Evolutionary conservation across 331 rosid species (phyloP).

Genomic region (Malus hybrid): DNA sequence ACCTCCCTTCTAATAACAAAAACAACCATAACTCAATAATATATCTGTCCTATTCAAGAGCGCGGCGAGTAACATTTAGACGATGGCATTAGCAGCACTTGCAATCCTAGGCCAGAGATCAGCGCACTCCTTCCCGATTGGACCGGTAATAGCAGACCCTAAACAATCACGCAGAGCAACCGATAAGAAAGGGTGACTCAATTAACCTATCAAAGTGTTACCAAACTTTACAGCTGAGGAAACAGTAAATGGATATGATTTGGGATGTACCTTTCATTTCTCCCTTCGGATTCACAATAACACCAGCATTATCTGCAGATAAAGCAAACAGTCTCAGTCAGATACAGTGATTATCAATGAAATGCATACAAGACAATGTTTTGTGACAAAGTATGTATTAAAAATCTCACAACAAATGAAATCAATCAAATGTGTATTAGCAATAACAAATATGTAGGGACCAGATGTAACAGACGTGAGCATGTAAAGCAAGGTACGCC

Average conservation of each 20-base stretch:
- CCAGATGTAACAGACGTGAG: slow-evolving; percentile 20
- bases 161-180: not conserved
- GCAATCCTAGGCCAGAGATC: slow-evolving; percentile 51
- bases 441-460: not conserved
- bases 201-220: not conserved
- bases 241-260: not conserved
- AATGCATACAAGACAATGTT: no score
- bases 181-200: not conserved
- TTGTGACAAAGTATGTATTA: no score
- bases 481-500: slow-evolving; percentile 7
- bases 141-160: slow-evolving; percentile 50
- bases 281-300: slow-evolving; percentile 47
- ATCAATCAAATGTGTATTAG: no score
- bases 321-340: not conserved
- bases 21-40: not conserved
- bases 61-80: not conserved
- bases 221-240: no score
- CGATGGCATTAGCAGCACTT: slow-evolving; percentile 46
- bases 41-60: not conserved
- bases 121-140: slow-evolving; percentile 48
- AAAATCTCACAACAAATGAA: no score
- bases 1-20: not conserved
- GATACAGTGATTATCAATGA: not conserved
- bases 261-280: slow-evolving; percentile 36
- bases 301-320: slow-evolving; percentile 45